A percentile compares a stretch with the other conserved stretches of the same genome.
Evolutionary conservation across 306 rosid species (phyloP).

Genomic region (Inga oerstediana): DNA sequence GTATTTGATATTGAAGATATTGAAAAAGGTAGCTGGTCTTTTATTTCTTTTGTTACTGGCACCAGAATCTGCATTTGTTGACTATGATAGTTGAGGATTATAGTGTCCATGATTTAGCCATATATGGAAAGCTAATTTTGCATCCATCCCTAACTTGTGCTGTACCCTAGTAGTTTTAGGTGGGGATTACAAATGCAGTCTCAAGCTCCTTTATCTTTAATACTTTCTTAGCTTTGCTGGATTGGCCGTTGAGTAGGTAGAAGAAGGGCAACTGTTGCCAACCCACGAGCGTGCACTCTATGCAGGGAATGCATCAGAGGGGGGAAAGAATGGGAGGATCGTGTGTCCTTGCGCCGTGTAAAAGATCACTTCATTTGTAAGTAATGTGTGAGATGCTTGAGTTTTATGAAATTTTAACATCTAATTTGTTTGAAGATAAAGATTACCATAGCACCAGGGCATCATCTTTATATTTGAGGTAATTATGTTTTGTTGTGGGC

Average conservation of each 20-base stretch:
- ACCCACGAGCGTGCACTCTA: constrained; percentile 80
- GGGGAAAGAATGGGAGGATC: constrained; percentile 86
- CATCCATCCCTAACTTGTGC: constrained; percentile 4
- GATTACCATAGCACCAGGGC: neutral
- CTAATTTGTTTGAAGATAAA: neutral
- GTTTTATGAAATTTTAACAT: constrained; percentile 10
- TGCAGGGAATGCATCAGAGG: constrained; percentile 98
- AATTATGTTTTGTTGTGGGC: neutral
- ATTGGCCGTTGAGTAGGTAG: constrained; percentile 56
- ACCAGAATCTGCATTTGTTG: constrained; percentile 6
- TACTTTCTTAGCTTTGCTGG: constrained; percentile 22
- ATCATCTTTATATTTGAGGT: neutral
- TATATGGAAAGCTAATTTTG: constrained; percentile 13
- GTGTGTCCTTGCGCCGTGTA: constrained; percentile 73
- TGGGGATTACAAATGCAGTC: constrained; percentile 4
- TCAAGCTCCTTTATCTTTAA: constrained; percentile 15
- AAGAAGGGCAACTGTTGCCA: constrained; percentile 69
- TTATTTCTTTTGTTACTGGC: constrained; percentile 11
- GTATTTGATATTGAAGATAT: constrained; percentile 94
- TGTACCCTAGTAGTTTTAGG: neutral
- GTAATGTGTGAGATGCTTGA: constrained; percentile 38
- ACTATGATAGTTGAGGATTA: constrained; percentile 7
- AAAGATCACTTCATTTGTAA: constrained; percentile 95
- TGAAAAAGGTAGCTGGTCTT: constrained; percentile 62
- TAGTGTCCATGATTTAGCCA: neutral